Percentiles rank a stretch among this genome's conserved stretches.
phyloP scores from a whole-genome alignment of 2,329 filamentous ascomycete species.

The Neopestalotiopsis clavispora region DNA sequence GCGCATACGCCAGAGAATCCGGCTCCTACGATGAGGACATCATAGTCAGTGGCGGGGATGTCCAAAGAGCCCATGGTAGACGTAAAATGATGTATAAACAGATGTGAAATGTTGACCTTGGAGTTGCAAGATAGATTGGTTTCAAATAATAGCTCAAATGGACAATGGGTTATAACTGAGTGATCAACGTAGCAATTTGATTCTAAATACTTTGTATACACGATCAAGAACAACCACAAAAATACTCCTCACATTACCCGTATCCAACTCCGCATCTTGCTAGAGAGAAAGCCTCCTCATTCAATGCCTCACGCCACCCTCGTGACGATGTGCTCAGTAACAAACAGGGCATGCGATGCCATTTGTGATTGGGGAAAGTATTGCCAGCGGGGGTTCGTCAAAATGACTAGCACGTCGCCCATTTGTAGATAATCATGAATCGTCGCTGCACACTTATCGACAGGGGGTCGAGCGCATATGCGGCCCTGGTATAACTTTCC shows the following conservation, averaged over 20 bases:
- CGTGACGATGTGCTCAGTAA: neutral
- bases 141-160: neutral
- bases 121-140: neutral
- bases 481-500: constrained; percentile 13
- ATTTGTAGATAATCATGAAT: neutral
- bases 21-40: constrained; percentile 18
- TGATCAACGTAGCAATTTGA: neutral
- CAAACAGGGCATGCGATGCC: neutral
- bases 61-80: constrained; percentile 16
- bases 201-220: neutral
- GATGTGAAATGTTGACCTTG: neutral
- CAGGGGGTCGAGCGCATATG: neutral
- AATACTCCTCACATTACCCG: neutral
- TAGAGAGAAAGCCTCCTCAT: neutral
- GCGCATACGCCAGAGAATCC: constrained; percentile 17
- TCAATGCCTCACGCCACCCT: neutral
- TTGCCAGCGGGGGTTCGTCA: neutral
- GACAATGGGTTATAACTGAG: neutral
- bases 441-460: neutral
- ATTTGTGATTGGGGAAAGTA: neutral
- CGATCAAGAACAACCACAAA: neutral
- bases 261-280: neutral
- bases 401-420: neutral
- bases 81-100: neutral
- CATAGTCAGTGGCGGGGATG: neutral